Evolutionary conservation across 345 rosid species (phyloP), one percentile per base, ranked within the genome.

Genomic region (Arabis hirsuta): DNA sequence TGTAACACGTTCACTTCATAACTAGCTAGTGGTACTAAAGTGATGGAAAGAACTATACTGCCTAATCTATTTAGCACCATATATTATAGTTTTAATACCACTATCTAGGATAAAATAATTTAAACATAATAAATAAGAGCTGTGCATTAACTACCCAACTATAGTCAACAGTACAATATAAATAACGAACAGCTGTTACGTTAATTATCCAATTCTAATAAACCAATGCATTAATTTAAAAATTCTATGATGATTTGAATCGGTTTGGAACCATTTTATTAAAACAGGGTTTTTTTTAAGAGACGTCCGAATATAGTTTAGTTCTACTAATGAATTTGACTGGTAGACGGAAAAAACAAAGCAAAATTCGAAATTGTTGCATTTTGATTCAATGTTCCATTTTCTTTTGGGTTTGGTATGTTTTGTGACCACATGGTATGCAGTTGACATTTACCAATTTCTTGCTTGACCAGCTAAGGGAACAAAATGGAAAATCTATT

Each of bases 371-470:
- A 73, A 64, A 13, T 24, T 55, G 1, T n/a, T 36, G 24, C 38
- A 26, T 53, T 16, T 39, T 14, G 46, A 64, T 46, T 38, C 74
- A 39, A 26, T 31, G 36, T 45, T 39, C 0, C 45, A 42, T 34
- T 6, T 22, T 63, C 22, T 54, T 27, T 65, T 47, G 12, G 22
- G 16, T 71, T 55, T 36, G 42, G 50, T 55, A 11, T 54, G 50
- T 44, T 22, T 55, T 64, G 69, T 54, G 76, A 72, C 42, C 69
- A 72, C 70, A 14, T 65, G 72, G 32, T 31, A 38, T 27, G 3
- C 5, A 48, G 54, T 66, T 73, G 72, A 73, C 61, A 41, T 41
- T 29, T 57, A 73, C 61, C 61, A 39, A 9, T 50, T 27, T 73
- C 54, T 50, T 57, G 44, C 45, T 48, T 66, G 60, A 51, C 60